A percentile compares a stretch with the other conserved stretches of the same genome.
phyloP scores from a whole-genome alignment of 768 basidiomycete genomes.

The Postia placenta region DNA sequence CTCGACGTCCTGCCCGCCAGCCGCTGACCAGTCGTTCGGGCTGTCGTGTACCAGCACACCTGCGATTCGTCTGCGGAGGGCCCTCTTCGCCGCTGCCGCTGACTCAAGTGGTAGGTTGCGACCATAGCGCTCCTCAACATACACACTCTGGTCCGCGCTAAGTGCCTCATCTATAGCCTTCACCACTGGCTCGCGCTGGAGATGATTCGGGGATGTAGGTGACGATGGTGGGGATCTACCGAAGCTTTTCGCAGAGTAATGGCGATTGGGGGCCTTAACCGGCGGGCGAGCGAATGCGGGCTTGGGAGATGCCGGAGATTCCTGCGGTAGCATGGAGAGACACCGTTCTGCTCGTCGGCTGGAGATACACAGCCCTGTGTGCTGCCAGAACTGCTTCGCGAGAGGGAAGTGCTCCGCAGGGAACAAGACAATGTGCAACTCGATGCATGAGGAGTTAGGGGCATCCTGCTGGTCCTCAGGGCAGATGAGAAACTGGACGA shows the following conservation, averaged over 20 bases:
- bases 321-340: conserved; percentile 57
- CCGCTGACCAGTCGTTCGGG: conserved; percentile 33
- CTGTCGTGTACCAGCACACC: conserved; percentile 71
- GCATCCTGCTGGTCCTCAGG: conserved; percentile 41
- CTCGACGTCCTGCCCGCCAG: conserved; percentile 39
- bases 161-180: conserved; percentile 37
- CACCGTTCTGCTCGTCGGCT: conserved; percentile 83
- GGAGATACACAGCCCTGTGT: conserved; percentile 85
- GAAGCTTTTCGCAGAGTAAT: conserved; percentile 44
- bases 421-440: conserved; percentile 82
- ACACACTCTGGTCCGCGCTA: conserved; percentile 57
- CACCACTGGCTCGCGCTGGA: conserved; percentile 1
- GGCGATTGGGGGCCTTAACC: conserved; percentile 45
- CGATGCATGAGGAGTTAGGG: conserved; percentile 34
- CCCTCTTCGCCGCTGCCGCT: conserved; percentile 77
- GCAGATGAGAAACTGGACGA: conserved; percentile 67
- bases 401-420: conserved; percentile 49
- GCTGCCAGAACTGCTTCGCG: conserved; percentile 96
- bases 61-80: conserved; percentile 83
- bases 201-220: background rate
- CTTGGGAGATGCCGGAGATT: conserved; percentile 6
- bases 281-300: conserved; percentile 22
- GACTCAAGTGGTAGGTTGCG: conserved; percentile 75
- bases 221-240: conserved; percentile 13
- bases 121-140: conserved; percentile 93